Evolutionary conservation across 371 early-diverging fungal species (phyloP).

Genomic region (Nematocida sp.): DNA sequence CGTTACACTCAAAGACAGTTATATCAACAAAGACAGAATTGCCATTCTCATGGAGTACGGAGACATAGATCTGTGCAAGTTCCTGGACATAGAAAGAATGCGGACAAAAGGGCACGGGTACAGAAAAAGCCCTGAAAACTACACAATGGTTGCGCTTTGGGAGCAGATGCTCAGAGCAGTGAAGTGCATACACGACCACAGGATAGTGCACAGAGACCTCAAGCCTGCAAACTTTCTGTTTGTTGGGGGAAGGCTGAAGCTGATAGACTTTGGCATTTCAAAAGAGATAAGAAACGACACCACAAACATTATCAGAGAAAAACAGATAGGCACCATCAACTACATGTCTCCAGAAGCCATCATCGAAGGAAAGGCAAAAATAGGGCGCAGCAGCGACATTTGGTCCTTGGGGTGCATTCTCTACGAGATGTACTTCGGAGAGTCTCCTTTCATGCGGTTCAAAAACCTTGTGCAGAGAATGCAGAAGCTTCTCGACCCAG

Average conservation of each 20-base stretch:
- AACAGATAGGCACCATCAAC: constrained; percentile 82
- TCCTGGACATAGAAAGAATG: constrained; percentile 49
- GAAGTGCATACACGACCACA: constrained; percentile 72
- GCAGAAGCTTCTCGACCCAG: constrained; percentile 49
- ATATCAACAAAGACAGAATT: constrained; percentile 67
- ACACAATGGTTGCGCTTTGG: constrained; percentile 51
- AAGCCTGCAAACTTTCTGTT: constrained; percentile 75
- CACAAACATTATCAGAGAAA: constrained; percentile 78
- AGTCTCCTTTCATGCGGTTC: constrained; percentile 46
- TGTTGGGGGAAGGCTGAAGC: constrained; percentile 58
- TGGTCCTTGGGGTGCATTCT: constrained; percentile 94
- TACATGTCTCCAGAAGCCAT: constrained; percentile 93
- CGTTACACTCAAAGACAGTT: constrained; percentile 72
- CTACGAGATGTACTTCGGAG: constrained; percentile 72
- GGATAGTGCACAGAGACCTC: constrained; percentile 83
- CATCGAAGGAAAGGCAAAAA: constrained; percentile 56
- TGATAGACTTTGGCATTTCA: constrained; percentile 97
- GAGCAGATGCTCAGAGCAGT: constrained; percentile 81
- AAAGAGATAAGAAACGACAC: constrained; percentile 82
- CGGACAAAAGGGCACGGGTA: constrained; percentile 13
- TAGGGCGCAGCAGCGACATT: constrained; percentile 70
- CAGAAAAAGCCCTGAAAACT: constrained; percentile 42
- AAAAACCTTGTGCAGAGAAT: constrained; percentile 49
- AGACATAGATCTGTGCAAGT: constrained; percentile 75
- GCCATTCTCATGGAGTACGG: constrained; percentile 77